These are phyloP conservation scores for Mrakia blollopis DNA, from an alignment of 768 basidiomycete genomes.

Conservation along the genomic window DNA sequence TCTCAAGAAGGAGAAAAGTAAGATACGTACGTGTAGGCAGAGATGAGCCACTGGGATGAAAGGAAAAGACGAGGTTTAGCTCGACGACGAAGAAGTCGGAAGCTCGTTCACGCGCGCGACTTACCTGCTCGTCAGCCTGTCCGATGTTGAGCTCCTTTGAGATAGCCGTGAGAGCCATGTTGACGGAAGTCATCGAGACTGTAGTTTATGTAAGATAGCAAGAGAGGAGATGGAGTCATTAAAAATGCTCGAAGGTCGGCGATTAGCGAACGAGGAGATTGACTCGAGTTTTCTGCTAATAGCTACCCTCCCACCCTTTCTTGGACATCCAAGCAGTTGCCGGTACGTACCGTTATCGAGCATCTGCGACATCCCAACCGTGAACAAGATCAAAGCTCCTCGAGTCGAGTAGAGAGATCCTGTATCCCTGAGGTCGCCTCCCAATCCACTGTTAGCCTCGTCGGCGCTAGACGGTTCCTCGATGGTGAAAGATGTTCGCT, in stretches of 20 bases:
- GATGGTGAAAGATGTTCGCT: background rate
- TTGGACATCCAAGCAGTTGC: no score
- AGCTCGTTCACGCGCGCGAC: background rate
- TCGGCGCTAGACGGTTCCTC: background rate
- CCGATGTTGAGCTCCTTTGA: slow-evolving; percentile 32
- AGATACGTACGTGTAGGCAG: slow-evolving; percentile 17
- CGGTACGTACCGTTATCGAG: slow-evolving; percentile 25
- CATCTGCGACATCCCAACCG: slow-evolving; percentile 18
- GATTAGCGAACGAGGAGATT: background rate
- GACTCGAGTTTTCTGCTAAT: no score
- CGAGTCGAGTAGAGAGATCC: slow-evolving; percentile 11
- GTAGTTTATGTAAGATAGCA: background rate
- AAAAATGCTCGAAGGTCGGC: background rate
- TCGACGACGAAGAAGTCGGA: no score
- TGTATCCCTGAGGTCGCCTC: slow-evolving; percentile 12
- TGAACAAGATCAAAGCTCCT: slow-evolving; percentile 6
- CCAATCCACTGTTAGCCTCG: background rate
- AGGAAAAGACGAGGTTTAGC: no score
- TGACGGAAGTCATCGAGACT: slow-evolving; percentile 29
- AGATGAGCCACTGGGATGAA: slow-evolving; percentile 31
- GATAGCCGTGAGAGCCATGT: slow-evolving; percentile 33
- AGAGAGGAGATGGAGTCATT: background rate
- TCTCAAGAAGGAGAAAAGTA: no score
- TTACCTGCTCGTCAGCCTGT: slow-evolving; percentile 16
- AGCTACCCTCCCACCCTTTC: no score